These are phyloP conservation scores for Botryotinia globosa DNA, from an alignment of 2,329 filamentous ascomycete genomes.

Conservation along the genomic window DNA sequence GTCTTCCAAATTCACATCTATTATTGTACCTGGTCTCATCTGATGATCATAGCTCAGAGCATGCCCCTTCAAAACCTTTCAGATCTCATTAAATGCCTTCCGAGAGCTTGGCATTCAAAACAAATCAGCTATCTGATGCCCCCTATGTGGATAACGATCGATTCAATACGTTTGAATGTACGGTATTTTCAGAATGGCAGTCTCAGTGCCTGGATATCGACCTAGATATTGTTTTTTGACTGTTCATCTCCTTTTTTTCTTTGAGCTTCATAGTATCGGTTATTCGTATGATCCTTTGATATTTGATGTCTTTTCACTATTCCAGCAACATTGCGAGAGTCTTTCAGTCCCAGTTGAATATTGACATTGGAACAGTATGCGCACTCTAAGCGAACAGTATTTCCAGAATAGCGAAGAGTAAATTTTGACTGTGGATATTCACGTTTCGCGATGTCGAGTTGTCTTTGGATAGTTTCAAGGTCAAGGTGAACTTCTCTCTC, in stretches of 20 bases:
- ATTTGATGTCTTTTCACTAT: background rate
- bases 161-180: background rate
- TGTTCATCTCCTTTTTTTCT: background rate
- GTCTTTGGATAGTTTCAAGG: background rate
- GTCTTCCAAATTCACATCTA: background rate
- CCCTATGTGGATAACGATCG: too few relatives aligned
- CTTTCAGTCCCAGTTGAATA: background rate
- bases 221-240: background rate
- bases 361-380: background rate
- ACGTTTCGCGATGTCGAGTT: background rate
- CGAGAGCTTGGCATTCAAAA: background rate
- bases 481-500: background rate
- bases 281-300: background rate
- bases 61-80: background rate
- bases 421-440: background rate
- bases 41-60: background rate
- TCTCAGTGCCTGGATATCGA: background rate
- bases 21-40: too few relatives aligned
- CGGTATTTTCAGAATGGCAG: accelerated
- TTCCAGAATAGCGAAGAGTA: background rate
- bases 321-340: background rate
- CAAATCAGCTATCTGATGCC: background rate
- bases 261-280: background rate
- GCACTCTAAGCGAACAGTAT: background rate
- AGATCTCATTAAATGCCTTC: background rate